These are phyloP conservation scores for Persicaria tinctoria DNA, from an alignment of 148 eudicot species.

Conservation along the genomic window DNA sequence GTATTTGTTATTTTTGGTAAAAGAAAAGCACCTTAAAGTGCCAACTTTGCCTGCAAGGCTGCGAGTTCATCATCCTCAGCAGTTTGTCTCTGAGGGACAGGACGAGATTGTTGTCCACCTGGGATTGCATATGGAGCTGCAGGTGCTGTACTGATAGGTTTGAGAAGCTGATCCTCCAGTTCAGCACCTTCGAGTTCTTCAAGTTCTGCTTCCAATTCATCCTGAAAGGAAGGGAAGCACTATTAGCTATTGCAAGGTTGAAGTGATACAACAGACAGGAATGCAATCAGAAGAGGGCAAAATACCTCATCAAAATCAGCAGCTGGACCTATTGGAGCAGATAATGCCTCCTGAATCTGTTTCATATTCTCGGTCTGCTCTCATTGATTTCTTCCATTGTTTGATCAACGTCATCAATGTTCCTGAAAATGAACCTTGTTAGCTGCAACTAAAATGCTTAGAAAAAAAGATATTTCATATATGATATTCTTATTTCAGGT, in stretches of 20 bases:
- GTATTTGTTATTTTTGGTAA: not conserved
- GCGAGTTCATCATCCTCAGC: slow-evolving; percentile 64
- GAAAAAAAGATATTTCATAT: no score
- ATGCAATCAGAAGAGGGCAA: not conserved
- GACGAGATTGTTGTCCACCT: slow-evolving; percentile 9
- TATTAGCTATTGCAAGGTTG: not conserved
- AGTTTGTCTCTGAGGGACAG: slow-evolving; percentile 13
- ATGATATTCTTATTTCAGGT: no score
- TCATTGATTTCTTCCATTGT: slow-evolving; percentile 19
- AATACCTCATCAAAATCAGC: slow-evolving; percentile 28
- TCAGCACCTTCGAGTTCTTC: slow-evolving; percentile 29
- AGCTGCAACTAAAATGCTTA: no score
- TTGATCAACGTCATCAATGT: slow-evolving; percentile 27
- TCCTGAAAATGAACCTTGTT: slow-evolving; percentile 27
- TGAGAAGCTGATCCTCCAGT: slow-evolving; percentile 30
- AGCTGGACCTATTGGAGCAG: slow-evolving; percentile 27
- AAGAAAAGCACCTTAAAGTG: slow-evolving; percentile 27
- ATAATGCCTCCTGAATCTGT: slow-evolving; percentile 28
- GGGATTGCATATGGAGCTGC: slow-evolving; percentile 17
- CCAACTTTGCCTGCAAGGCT: slow-evolving; percentile 63
- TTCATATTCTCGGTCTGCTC: slow-evolving; percentile 21
- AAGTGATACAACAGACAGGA: not conserved
- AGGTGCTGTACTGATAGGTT: slow-evolving; percentile 24
- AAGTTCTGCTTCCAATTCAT: slow-evolving; percentile 22
- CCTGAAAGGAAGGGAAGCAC: not conserved